phyloP scores from a whole-genome alignment of 139 green algal genomes.

The Coccomyxa sp. region DNA sequence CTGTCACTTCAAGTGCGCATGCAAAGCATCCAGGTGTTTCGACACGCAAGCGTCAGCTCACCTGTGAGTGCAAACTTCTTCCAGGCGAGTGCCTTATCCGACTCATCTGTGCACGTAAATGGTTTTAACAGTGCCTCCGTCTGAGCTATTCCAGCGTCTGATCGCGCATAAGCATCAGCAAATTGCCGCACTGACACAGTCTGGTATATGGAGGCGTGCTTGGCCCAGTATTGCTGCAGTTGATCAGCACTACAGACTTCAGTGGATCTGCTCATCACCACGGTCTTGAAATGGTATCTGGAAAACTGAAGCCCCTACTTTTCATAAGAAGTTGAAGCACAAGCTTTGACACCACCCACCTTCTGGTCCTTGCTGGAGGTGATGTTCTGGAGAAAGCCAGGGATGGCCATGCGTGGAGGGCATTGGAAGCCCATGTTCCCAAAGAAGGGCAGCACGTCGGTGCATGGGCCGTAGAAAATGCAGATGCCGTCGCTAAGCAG shows the following conservation, averaged over 20 bases:
- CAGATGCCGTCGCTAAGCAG: constrained; percentile 46
- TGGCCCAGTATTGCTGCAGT: constrained; percentile 32
- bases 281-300: too few species aligned
- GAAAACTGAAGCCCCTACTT: too few species aligned
- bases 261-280: too few species aligned
- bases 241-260: not conserved
- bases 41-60: too few species aligned
- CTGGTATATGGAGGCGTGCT: not conserved
- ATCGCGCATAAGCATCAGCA: constrained; percentile 20
- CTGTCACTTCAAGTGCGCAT: not conserved
- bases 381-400: constrained; percentile 80
- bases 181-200: constrained; percentile 30
- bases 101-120: not conserved
- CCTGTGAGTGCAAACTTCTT: not conserved
- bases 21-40: not conserved
- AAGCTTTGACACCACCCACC: not conserved
- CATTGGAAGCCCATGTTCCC: constrained; percentile 43
- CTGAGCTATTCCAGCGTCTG: constrained; percentile 1
- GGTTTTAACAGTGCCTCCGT: constrained; percentile 5
- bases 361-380: constrained; percentile 36
- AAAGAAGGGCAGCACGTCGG: constrained; percentile 65
- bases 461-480: constrained; percentile 46
- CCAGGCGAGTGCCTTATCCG: not conserved
- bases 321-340: too few species aligned
- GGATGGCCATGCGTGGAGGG: constrained; percentile 44